These are phyloP conservation scores for Solanum habrochaites DNA, from an alignment of 257 asterid species.

Conservation along the genomic window DNA sequence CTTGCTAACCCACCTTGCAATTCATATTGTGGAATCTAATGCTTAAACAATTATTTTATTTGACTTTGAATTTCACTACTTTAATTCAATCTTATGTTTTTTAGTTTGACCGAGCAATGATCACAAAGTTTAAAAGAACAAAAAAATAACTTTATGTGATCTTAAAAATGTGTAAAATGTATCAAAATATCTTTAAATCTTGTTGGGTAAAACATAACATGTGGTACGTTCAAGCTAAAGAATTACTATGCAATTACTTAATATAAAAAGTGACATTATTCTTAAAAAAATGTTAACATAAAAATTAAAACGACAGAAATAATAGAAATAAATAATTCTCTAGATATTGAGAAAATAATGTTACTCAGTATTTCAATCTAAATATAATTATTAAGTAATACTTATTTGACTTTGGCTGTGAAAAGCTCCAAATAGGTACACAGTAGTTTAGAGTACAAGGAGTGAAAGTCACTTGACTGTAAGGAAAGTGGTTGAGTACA, in stretches of 20 bases:
- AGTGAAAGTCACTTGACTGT: no score
- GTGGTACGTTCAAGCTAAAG: not conserved
- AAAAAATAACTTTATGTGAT: rapidly evolving
- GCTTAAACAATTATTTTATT: not conserved
- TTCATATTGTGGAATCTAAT: not conserved
- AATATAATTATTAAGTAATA: not conserved
- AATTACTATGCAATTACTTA: not conserved
- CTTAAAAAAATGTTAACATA: no score
- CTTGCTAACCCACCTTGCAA: not conserved
- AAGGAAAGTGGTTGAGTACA: not conserved
- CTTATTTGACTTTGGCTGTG: no score
- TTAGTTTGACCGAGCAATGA: not conserved
- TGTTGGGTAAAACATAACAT: not conserved
- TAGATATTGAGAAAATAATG: not conserved
- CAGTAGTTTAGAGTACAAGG: no score
- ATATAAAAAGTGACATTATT: not conserved
- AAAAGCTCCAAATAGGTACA: no score
- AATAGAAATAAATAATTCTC: not conserved
- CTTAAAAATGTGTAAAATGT: not conserved
- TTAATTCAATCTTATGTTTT: not conserved
- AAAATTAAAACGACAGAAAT: not conserved
- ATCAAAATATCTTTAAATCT: not conserved
- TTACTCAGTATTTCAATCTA: not conserved
- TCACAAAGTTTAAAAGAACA: not conserved
- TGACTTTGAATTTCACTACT: not conserved